These are phyloP conservation scores for Hyparrhenia diplandra DNA, from an alignment of 176 grass and related monocot species.

Conservation along the genomic window DNA sequence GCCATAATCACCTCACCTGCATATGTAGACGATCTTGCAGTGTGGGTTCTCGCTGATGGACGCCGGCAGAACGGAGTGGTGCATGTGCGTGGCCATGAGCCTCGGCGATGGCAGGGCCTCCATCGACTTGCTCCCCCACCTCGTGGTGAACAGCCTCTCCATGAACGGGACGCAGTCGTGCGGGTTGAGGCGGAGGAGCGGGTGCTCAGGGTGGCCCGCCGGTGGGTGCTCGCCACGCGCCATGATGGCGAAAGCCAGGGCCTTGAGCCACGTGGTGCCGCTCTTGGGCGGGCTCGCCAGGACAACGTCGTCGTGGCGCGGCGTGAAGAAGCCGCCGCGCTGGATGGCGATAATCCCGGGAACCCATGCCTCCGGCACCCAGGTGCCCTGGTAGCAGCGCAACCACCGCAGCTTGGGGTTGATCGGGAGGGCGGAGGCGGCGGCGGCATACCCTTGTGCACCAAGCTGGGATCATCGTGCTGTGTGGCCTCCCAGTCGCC, in stretches of 20 bases:
- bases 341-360: neutral
- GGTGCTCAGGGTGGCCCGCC: neutral
- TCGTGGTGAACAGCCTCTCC: neutral
- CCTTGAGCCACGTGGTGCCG: constrained; percentile 39
- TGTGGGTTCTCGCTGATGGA: neutral
- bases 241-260: neutral
- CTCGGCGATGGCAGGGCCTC: neutral
- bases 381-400: neutral
- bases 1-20: too few species aligned
- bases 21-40: neutral
- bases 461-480: too few species aligned
- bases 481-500: too few species aligned
- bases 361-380: neutral
- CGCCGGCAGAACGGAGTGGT: neutral
- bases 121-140: neutral
- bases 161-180: neutral
- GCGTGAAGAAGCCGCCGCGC: neutral
- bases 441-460: too few species aligned
- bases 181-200: neutral
- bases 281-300: constrained; percentile 34
- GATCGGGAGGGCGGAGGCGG: neutral
- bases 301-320: constrained; percentile 29
- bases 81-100: neutral
- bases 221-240: neutral
- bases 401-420: neutral